Evolutionary conservation across 2,329 filamentous ascomycete genomes (phyloP).

Genomic region (Zymoseptoria ardabiliae): DNA sequence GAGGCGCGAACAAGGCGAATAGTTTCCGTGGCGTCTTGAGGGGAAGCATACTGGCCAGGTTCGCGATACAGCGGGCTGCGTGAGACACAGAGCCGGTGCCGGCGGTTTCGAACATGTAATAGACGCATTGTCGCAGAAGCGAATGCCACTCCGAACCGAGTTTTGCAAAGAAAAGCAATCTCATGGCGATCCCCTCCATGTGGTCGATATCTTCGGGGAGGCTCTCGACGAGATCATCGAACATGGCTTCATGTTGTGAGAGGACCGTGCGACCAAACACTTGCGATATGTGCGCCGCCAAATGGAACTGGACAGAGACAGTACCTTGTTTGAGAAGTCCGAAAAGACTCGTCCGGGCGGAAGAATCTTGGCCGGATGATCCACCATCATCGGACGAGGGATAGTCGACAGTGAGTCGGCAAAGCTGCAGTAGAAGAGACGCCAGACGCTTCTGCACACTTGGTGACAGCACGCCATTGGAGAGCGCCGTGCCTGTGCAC

Average conservation of each 20-base stretch:
- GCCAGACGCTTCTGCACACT: constrained; percentile 61
- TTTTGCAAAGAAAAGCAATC: constrained; percentile 66
- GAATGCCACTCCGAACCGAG: constrained; percentile 81
- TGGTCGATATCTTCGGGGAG: constrained; percentile 65
- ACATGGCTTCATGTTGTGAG: constrained; percentile 73
- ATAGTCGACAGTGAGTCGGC: constrained; percentile 61
- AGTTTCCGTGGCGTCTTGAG: constrained; percentile 62
- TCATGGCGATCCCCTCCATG: constrained; percentile 76
- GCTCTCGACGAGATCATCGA: constrained; percentile 72
- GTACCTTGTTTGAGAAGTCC: constrained; percentile 59
- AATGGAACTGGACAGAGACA: constrained; percentile 66
- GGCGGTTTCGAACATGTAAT: constrained; percentile 88
- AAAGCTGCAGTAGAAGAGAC: constrained; percentile 60
- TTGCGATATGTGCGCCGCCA: constrained; percentile 60
- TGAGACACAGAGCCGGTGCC: constrained; percentile 59
- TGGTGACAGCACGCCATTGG: constrained; percentile 62
- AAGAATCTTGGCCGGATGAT: constrained; percentile 45
- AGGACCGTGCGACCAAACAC: constrained; percentile 80
- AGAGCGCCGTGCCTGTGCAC: constrained; percentile 61
- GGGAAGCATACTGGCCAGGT: constrained; percentile 58
- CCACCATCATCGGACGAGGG: constrained; percentile 43
- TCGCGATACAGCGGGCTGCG: constrained; percentile 62
- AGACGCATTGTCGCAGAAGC: constrained; percentile 76
- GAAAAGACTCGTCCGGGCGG: constrained; percentile 65
- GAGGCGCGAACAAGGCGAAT: constrained; percentile 77